A percentile compares a stretch with the other conserved stretches of the same genome.
Conservation (phyloP, 306 rosid genomes). For the Prunus davidiana region DNA sequence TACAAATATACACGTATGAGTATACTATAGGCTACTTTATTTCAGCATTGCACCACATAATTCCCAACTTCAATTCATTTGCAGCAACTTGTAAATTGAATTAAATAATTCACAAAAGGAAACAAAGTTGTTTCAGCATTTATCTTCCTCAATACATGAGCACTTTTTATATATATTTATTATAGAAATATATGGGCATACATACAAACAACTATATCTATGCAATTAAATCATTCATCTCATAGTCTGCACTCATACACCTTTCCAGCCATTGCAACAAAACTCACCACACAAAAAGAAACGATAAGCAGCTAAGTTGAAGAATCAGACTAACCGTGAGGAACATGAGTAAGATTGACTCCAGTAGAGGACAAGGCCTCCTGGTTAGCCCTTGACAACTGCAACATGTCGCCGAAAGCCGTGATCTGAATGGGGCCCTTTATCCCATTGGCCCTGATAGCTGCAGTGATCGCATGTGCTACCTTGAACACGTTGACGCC, state of each 20-base stretch:
- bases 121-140: not conserved
- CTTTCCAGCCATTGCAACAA: not conserved
- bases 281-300: not conserved
- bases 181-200: not conserved
- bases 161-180: not conserved
- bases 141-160: not conserved
- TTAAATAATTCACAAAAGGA: not conserved
- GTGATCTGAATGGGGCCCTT: slow-evolving; percentile 75
- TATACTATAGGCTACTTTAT: not conserved
- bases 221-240: not conserved
- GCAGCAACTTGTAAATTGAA: not conserved
- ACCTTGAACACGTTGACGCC: slow-evolving; percentile 43
- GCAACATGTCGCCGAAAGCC: slow-evolving; percentile 69
- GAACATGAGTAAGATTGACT: slow-evolving; percentile 63
- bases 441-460: slow-evolving; percentile 73
- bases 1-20: not conserved
- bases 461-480: slow-evolving; percentile 47
- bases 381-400: slow-evolving; percentile 56
- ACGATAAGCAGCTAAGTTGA: not conserved
- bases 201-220: not conserved
- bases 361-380: slow-evolving; percentile 75
- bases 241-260: not conserved
- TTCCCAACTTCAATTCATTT: not conserved
- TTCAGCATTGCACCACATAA: not conserved
- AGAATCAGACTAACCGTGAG: slow-evolving; percentile 38